Evolutionary conservation across 768 basidiomycete species (phyloP), one percentile per base, ranked within the genome.

Genomic region (Cubamyces lactineus): DNA sequence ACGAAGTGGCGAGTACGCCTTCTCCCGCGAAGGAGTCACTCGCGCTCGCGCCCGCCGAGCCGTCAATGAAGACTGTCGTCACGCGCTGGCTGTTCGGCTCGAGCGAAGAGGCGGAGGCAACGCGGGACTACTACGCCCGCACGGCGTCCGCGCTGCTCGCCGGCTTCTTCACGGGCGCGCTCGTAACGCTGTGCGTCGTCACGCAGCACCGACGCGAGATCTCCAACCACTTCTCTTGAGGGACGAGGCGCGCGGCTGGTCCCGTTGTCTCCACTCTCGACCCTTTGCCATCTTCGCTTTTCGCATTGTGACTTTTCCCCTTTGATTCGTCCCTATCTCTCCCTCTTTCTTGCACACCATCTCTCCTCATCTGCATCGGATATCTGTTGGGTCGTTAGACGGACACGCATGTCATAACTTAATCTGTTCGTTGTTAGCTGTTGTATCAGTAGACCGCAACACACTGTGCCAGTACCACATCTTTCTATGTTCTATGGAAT

Each of bases 131-230:
- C 39, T 60, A 66, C 59, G 64, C 67, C 38, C 68, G 64, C 34
- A 75, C 78, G 48, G 79, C 80, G 53, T 82, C 82, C 50, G 80
- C 78, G 67, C 71, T 82, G 53, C 70, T 84, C 57, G 80, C 86
- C 21, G 87, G 87, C 40, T 84, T 89, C 67, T 74, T 89, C 51
- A 73, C 85, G 48, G 85, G 85, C 45, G 79, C 84, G 24, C 81
- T 84, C 65, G 75, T 85, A 66, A 80, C 85, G 19, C 73, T 86
- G 30, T 84, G 78, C 65, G 71, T 83, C 62, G 65, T 83, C 59
- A 79, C 79, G 26, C 76, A 76, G 39, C 82, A 82, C 64, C 75
- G 79, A 58, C 76, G 83, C 57, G 79, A 81, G 28, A 75, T 84
- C 65, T 67, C 68, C 26, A 67, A 66, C 47, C 63, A 69, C 59